Evolutionary conservation across 108 stramenopile species (phyloP).

Genomic region (Fragilariopsis cylindrus): DNA sequence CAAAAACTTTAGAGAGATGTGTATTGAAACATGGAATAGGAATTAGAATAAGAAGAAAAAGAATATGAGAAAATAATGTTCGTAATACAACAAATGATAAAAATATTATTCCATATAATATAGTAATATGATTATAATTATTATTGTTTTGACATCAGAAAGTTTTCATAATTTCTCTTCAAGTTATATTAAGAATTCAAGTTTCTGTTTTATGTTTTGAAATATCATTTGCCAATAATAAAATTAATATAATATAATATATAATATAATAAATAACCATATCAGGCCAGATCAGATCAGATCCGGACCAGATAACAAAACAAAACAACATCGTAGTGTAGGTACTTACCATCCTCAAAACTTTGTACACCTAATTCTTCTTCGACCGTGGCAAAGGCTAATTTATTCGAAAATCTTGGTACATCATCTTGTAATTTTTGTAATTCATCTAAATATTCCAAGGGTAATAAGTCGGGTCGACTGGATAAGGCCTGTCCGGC

Average conservation of each 20-base stretch:
- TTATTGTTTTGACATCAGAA: no score
- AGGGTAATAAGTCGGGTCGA: constrained; percentile 91
- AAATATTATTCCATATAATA: no score
- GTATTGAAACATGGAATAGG: no score
- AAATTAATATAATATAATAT: no score
- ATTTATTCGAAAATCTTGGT: constrained; percentile 81
- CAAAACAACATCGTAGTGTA: no score
- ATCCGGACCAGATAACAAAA: no score
- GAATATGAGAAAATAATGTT: background rate
- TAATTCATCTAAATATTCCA: constrained; percentile 92
- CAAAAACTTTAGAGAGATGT: constrained; percentile 56
- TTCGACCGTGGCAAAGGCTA: constrained; percentile 85
- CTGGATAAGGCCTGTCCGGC: constrained; percentile 91
- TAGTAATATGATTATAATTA: no score
- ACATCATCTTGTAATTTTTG: constrained; percentile 96
- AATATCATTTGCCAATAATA: no score
- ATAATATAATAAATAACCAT: background rate
- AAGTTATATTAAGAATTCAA: no score
- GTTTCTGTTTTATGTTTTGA: no score
- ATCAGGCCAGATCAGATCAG: background rate
- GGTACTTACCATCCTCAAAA: constrained; percentile 1
- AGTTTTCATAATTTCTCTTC: no score
- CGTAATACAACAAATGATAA: no score
- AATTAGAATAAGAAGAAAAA: constrained; percentile 39
- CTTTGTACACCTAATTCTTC: constrained; percentile 70